phyloP scores from a whole-genome alignment of 148 eudicot species.

The Diospyros lotus region DNA sequence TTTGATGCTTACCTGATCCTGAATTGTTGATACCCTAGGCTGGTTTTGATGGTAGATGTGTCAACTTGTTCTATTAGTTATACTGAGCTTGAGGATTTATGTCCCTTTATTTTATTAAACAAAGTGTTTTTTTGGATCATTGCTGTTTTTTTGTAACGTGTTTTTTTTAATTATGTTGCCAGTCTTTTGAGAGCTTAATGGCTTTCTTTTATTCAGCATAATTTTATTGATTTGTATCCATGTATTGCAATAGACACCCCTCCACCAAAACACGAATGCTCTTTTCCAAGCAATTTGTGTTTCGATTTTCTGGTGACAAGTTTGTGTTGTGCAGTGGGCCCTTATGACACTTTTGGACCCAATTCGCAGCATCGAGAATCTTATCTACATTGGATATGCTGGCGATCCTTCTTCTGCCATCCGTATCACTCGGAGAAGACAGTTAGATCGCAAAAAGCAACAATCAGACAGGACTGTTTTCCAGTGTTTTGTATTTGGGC shows the following conservation, averaged over 20 bases:
- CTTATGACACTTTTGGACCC: constrained; percentile 94
- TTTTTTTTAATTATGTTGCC: not conserved
- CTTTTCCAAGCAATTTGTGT: no score
- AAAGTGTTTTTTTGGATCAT: not conserved
- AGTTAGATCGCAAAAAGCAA: constrained; percentile 76
- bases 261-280: no score
- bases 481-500: constrained; percentile 96
- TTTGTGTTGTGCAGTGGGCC: constrained; percentile 62
- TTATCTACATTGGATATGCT: constrained; percentile 76
- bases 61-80: not conserved
- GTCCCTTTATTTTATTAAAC: not conserved
- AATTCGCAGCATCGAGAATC: constrained; percentile 73
- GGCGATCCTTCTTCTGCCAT: constrained; percentile 84
- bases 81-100: not conserved
- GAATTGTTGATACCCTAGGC: no score
- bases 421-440: constrained; percentile 75
- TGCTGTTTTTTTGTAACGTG: not conserved
- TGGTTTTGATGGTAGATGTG: not conserved
- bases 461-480: constrained; percentile 82
- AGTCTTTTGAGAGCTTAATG: no score
- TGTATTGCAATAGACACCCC: no score
- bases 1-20: not conserved
- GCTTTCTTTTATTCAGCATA: no score
- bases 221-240: no score
- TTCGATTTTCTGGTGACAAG: not conserved